Base-by-base conservation (phyloP, 345 rosid species). In the Angophora floribunda region DNA sequence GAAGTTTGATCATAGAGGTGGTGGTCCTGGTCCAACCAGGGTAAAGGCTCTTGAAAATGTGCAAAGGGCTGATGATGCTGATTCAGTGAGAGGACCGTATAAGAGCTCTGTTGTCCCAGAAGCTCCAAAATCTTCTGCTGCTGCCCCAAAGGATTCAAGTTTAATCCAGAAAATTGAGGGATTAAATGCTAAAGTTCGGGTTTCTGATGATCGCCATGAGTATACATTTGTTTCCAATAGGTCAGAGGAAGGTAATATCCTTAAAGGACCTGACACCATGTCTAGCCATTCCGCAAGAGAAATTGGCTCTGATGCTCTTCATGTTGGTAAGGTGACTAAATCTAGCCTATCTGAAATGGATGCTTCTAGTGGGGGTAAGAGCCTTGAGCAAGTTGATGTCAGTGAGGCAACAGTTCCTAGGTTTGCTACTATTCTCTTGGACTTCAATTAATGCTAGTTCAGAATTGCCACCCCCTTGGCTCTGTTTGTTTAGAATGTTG, bases 141-240 rank as follows among this genome's bases (percentile, higher is more conserved):
- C 86, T 26, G 65, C 93, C 84, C 86, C 95, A 36, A 94, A 89
- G 92, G 98, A 94, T 92, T 89, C 96, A 80, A 92, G 90, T 92
- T 91, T 96, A 91, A 95, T 98, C 89, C 95, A 94, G 94, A 96
- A 98, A 93, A 95, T 98, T 87, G 96, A 98, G 92, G 94, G 96
- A 87, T 90, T 98, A 90, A 98, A 97, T 92, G 95, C 95, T 11
- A 98, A 95, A 93, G 92, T 93, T 8, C 95, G 97, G 67, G 94
- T 92, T 79, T 89, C 92, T 87, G 98, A 93, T 91, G 94, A 91
- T 85, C 89, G 91, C 78, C 90, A 88, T 87, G 97, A 93, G 88
- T 88, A 87, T 87, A 85, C 91, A 75, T 89, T 92, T 86, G 87
- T 86, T 86, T 89, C 91, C 78, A 84, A 85, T 86, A 90, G 91